These are phyloP conservation scores for Thielaviopsis musarum DNA, from an alignment of 2,329 filamentous ascomycete species.

Conservation along the genomic window DNA sequence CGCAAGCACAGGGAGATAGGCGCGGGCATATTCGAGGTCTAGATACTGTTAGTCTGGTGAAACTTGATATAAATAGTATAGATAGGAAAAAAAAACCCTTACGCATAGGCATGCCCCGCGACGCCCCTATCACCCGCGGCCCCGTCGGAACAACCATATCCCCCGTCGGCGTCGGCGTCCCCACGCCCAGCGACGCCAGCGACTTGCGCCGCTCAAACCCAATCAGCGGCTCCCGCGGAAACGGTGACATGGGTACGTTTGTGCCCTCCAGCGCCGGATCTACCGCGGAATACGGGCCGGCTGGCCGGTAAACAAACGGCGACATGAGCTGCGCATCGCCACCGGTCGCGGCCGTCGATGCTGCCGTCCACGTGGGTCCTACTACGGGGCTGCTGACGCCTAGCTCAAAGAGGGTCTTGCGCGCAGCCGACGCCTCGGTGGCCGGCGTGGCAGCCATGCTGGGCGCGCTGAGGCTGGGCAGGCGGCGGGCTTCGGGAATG, in stretches of 20 bases:
- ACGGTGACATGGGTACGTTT: slow-evolving; percentile 1
- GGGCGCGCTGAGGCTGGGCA: background rate
- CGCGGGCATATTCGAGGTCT: slow-evolving; percentile 32
- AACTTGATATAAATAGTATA: slow-evolving; percentile 8
- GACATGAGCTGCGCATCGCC: background rate
- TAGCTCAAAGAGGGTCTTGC: slow-evolving; percentile 5
- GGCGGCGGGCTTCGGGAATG: slow-evolving; percentile 19
- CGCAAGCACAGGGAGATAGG: slow-evolving; percentile 35
- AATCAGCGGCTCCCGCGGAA: slow-evolving; percentile 6
- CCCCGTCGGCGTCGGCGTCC: background rate
- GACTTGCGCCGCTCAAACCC: slow-evolving; percentile 9
- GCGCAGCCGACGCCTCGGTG: background rate
- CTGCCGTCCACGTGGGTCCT: background rate
- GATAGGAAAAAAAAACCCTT: slow-evolving; percentile 17
- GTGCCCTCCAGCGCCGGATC: background rate
- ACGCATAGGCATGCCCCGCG: slow-evolving; percentile 29
- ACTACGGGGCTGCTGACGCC: slow-evolving; percentile 5
- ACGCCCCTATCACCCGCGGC: background rate
- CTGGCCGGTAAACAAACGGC: slow-evolving; percentile 3
- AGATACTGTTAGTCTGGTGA: background rate
- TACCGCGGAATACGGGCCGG: background rate
- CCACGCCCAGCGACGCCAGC: slow-evolving; percentile 1
- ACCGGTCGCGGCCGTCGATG: background rate
- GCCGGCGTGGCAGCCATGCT: background rate
- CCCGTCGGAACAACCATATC: background rate